Base-by-base conservation (phyloP, 2,329 filamentous ascomycete genomes). In the Penicillium sp. region DNA sequence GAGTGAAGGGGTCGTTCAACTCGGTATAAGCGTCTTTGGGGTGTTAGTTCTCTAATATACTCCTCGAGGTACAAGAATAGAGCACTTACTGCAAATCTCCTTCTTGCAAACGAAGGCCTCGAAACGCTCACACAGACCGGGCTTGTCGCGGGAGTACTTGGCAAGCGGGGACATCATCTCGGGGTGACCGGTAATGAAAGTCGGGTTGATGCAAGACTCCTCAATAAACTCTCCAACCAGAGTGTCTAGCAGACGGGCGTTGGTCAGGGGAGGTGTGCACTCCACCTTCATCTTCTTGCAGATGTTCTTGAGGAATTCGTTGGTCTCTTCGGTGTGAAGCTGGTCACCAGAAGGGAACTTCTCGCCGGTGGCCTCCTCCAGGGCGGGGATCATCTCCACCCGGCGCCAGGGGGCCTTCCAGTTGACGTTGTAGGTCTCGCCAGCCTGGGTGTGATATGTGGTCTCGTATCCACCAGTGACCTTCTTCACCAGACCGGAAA, bases 1-100 rank as follows among this genome's bases (percentile, higher is more conserved):
- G 94, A 75, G 97, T 92, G 67, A 96, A 93, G 50, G 93, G 91
- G 67, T 97, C 90, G 81, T 96, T 95, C 83, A 99, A 87, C 84
- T 99, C 94, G 32, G 93, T 97, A 78, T 97, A 95, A 5, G 92
- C 92, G 69, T 99, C 39, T 42, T 42, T 12, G 9, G 1, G 12
- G 24, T 10, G 39, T 42, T 42, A 42, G 39, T 6, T 17, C 3
- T 29, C 7, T 2, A 2, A 20, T 97, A 88, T 88, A 62, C 97
- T 97, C 73, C 97, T 93, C 84, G 94, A 42, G 15, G 39, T 45
- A 24, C 2, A 13, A 7, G 0, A 10, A 29, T 4, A 6, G 7
- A 42, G 12, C 23, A 42, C 39, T 42, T 42, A 42, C 39, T 55
- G 36, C 20, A 39, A 41, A 59, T 58, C 49, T 61, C 60, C 54